Evolutionary conservation across 179 eudicot genomes (phyloP), one percentile per base, ranked within the genome.

Genomic region (Silene noctiflora): DNA sequence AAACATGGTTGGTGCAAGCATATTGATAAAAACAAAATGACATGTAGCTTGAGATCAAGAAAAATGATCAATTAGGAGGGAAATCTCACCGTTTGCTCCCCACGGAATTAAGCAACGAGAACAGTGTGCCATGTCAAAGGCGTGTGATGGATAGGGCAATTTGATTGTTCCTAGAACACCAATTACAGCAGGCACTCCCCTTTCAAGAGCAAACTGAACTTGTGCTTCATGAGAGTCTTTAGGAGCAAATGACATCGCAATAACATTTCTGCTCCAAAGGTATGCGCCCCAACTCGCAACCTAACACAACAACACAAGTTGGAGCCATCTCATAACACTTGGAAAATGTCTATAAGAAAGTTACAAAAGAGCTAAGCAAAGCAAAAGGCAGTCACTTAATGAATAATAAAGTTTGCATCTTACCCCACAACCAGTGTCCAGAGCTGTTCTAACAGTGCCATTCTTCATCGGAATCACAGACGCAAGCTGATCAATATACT

Each of bases 281-380:
- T 90, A 89, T 59, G 96, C 92, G 59, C 96, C 96, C 96, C 86
- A 90, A 85, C 96, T 90, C 25, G 96, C 96, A 86, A 90, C 96
- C 96, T 90, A 75, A 27, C 71, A 71, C 70, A 75, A 12, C 24
- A 27, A 24, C n/a, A 51, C 48, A 65, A 78, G 29, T 67, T 72
- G 71, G 59, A 10, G 69, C 20, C 5, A 35, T 55, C 61, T 61
- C 9, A 7, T 21, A 27, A 19, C 19, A 19, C 9, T 35, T 35
- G 12, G 16, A 29, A 19, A 1, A 5, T 14, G 27, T 51, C 53
- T 67, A 29, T 4, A 58, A 3, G 17, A 21, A n/a, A 44, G 51
- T 2, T 22, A 4, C 35, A 73, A 67, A 77, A 25, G 55, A 21
- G 64, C 17, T 27, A 39, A 64, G 17, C 10, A 12, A 42, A 33